Conservation (phyloP, 2,329 filamentous ascomycete genomes). For the Acrocalymma vagum region DNA sequence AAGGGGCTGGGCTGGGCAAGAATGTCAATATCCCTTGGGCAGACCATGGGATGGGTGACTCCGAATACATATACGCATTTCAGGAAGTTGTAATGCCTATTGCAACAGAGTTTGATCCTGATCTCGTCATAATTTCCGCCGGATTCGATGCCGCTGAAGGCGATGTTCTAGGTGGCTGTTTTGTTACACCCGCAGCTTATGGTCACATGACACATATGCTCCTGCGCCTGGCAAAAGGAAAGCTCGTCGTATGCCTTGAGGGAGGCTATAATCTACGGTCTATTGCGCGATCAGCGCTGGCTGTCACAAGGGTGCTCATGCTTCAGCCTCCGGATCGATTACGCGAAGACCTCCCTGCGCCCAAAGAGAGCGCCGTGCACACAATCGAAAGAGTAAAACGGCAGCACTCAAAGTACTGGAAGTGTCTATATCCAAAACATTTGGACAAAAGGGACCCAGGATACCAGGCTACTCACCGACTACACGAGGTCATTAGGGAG, state of each 20-base stretch:
- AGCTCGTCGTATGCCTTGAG: constrained; percentile 90
- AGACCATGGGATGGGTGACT: constrained; percentile 84
- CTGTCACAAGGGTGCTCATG: constrained; percentile 93
- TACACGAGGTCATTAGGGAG: constrained; percentile 82
- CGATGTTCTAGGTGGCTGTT: constrained; percentile 91
- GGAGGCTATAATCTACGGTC: constrained; percentile 94
- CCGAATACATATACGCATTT: constrained; percentile 96
- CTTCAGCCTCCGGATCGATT: constrained; percentile 82
- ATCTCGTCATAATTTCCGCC: constrained; percentile 93
- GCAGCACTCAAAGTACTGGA: constrained; percentile 77
- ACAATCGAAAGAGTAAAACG: constrained; percentile 66
- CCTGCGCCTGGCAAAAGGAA: constrained; percentile 91
- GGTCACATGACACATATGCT: constrained; percentile 99
- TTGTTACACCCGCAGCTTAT: constrained; percentile 89
- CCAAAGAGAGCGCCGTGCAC: constrained; percentile 59
- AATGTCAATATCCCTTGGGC: constrained; percentile 77
- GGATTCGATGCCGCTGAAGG: constrained; percentile 96
- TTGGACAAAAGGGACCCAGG: constrained; percentile 37
- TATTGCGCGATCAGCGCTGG: constrained; percentile 90
- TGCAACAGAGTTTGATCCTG: constrained; percentile 89
- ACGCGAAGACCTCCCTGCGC: constrained; percentile 54
- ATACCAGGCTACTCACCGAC: constrained; percentile 56
- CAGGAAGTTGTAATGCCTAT: constrained; percentile 97
- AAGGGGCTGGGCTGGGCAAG: constrained; percentile 65
- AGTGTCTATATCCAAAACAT: constrained; percentile 79